Evolutionary conservation across 768 basidiomycete genomes (phyloP).

Genomic region (Lactarius tabidus): DNA sequence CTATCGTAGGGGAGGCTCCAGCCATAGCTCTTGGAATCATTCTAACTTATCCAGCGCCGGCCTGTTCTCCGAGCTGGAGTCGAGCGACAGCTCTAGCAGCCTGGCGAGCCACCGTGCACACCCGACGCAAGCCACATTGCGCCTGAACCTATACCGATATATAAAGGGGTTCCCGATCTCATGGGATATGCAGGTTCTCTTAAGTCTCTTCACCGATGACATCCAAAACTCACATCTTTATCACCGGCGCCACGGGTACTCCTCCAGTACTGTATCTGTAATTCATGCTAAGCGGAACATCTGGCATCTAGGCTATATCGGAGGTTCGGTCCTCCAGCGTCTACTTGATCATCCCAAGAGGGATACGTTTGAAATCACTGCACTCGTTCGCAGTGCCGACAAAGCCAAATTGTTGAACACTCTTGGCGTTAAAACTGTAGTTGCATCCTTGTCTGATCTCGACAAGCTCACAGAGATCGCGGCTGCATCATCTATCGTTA

Average conservation of each 20-base stretch:
- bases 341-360: conserved; percentile 39
- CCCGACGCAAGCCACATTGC: too few species aligned
- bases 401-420: conserved; percentile 43
- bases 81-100: too few species aligned
- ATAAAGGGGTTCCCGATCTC: not conserved
- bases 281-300: not conserved
- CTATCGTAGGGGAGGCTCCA: too few species aligned
- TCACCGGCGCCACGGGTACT: conserved; percentile 23
- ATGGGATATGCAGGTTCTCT: not conserved
- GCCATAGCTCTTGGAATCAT: too few species aligned
- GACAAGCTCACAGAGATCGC: conserved; percentile 42
- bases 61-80: too few species aligned
- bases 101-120: too few species aligned
- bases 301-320: conserved; percentile 43
- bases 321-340: conserved; percentile 44
- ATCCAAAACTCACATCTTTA: conserved; percentile 19
- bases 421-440: conserved; percentile 28
- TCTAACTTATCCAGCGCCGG: too few species aligned
- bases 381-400: conserved; percentile 41
- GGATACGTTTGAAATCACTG: conserved; percentile 39
- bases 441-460: conserved; percentile 46
- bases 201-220: not conserved
- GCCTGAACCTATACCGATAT: too few species aligned
- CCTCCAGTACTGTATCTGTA: not conserved
- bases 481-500: conserved; percentile 42